These are phyloP conservation scores for Metschnikowia shivogae DNA, from an alignment of 805 yeast species.

Conservation along the genomic window DNA sequence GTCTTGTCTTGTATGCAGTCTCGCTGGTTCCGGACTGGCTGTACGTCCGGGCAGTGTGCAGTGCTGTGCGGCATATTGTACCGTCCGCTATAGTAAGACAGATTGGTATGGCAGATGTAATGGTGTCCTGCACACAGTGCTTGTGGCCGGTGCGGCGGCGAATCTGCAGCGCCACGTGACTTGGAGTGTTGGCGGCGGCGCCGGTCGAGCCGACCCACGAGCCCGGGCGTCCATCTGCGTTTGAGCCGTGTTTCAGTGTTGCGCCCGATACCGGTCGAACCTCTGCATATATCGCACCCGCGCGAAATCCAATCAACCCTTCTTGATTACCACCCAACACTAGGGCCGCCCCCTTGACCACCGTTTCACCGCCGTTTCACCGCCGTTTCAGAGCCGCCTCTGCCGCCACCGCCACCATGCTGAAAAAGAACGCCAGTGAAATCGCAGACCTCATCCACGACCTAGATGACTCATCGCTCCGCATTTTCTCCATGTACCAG, in stretches of 20 bases:
- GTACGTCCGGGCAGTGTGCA: no score
- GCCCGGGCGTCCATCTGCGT: no score
- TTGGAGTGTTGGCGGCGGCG: no score
- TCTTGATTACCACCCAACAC: background rate
- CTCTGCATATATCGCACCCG: background rate
- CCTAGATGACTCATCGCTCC: constrained; percentile 32
- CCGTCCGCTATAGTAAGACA: no score
- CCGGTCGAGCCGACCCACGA: no score
- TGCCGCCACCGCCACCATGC: background rate
- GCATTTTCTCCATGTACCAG: constrained; percentile 40
- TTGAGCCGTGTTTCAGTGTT: background rate
- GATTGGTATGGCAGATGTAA: no score
- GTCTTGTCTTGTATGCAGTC: no score
- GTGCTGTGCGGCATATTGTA: no score
- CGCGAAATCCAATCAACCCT: constrained; percentile 1
- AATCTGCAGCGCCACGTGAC: no score
- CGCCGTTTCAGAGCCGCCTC: background rate
- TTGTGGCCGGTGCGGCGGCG: no score
- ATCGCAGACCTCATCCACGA: constrained; percentile 27
- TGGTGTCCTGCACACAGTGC: no score
- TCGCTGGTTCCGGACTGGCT: no score
- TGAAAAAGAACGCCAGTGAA: background rate
- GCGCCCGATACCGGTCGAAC: background rate
- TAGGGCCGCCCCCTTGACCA: background rate
- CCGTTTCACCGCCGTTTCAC: background rate